Base-by-base conservation (phyloP, 345 rosid species). In the Citrus trifoliata region DNA sequence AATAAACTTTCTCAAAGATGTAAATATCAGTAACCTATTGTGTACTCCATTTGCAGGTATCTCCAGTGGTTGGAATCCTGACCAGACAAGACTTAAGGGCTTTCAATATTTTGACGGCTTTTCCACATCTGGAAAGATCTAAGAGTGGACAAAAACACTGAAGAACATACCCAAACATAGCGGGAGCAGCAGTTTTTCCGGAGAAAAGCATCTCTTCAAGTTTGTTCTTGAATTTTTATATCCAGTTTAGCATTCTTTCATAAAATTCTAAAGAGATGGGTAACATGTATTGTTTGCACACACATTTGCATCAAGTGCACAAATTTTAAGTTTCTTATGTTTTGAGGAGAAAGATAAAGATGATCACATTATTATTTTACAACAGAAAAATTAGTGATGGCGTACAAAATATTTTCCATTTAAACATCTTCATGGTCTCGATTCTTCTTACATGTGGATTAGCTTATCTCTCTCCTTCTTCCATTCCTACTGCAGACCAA, bases 71-170 rank as follows among this genome's bases (percentile, higher is more conserved):
- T 4, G 97, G 98, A 55, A 87, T 95, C 82, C 78, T 93, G 89
- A 92, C 95, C 21, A 86, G 98, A 87, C 97, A 93, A 85, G 98
- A 95, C 76, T 84, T 95, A 71, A 85, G 88, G 85, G 89, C 94
- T 40, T 79, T 81, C 85, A 92, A 92, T 88, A 91, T 92, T 80
- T 80, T 90, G 84, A 78, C 80, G 37, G 95, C 93, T 60, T 92
- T 95, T 70, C 98, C 98, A 79, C 88, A 89, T 63, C 75, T 92
- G 81, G 89, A 76, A 69, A 87, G 80, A 76, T 78, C 91, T 77
- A 87, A 88, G 74, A 60, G 75, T 74, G 75, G 82, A 82, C 88
- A 63, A 86, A 82, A 81, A 83, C 21, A 55, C 75, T 37, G 72
- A 65, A 80, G 80, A 80, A 71, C 78, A 7, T 63, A 0, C 32